A percentile compares a stretch with the other conserved stretches of the same genome.
These are phyloP conservation scores for Brassica carinata DNA, from an alignment of 345 rosid species.

Conservation along the genomic window DNA sequence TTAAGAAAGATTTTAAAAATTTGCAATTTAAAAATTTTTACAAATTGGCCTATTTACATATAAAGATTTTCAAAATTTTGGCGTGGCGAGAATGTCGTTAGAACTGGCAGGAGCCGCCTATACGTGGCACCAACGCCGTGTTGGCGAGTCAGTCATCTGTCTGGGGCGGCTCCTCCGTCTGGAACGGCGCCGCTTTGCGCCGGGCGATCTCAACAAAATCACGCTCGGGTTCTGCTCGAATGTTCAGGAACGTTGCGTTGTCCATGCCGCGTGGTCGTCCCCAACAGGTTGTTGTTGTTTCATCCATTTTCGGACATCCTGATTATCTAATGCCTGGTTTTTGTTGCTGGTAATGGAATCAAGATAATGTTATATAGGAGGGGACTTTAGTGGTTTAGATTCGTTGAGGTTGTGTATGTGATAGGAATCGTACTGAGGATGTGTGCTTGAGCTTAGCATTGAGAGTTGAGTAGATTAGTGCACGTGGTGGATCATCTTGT, in stretches of 20 bases:
- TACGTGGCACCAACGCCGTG: slow-evolving; percentile 88
- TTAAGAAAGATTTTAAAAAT: too few relatives aligned
- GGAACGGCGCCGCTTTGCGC: slow-evolving; percentile 89
- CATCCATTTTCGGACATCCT: background rate
- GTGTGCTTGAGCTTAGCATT: slow-evolving; percentile 10
- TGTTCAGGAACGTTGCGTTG: slow-evolving; percentile 89
- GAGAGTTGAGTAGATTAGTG: slow-evolving; percentile 6
- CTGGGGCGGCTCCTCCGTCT: slow-evolving; percentile 70
- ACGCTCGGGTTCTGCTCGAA: slow-evolving; percentile 89
- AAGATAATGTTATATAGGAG: background rate
- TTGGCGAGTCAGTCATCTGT: slow-evolving; percentile 94
- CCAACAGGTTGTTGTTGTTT: slow-evolving; percentile 67
- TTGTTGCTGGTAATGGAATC: background rate
- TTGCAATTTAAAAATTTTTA: too few relatives aligned
- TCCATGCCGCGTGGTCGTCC: slow-evolving; percentile 97
- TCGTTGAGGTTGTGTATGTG: background rate
- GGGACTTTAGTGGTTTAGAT: background rate
- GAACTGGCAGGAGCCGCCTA: too few relatives aligned
- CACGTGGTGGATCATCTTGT: background rate
- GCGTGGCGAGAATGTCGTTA: too few relatives aligned
- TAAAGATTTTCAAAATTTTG: too few relatives aligned
- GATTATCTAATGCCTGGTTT: background rate
- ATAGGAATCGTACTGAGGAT: background rate
- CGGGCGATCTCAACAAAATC: slow-evolving; percentile 98
- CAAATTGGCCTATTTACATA: too few relatives aligned